Evolutionary conservation across 176 grass and related monocot genomes (phyloP).

Genomic region (Zizania latifolia): DNA sequence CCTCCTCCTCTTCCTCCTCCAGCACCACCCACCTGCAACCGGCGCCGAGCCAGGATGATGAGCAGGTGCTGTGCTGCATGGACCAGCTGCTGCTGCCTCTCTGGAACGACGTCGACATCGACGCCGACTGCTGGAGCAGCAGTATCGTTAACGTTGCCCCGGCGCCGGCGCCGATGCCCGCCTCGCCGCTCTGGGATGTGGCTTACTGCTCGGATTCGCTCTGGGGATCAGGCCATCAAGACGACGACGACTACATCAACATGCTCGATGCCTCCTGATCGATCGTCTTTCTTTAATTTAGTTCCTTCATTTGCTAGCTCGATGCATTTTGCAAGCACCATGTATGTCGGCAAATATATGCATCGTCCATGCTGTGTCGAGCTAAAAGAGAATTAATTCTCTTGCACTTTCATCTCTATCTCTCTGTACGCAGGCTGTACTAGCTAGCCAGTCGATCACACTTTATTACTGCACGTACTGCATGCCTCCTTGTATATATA

Average conservation of each 20-base stretch:
- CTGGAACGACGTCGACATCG: constrained; percentile 25
- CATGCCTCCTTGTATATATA: too few relatives aligned
- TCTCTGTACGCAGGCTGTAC: too few relatives aligned
- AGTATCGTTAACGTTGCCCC: neutral
- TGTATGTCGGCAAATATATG: too few relatives aligned
- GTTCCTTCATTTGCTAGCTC: too few relatives aligned
- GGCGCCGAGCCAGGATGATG: neutral
- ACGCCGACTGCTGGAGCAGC: constrained; percentile 18
- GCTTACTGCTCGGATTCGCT: constrained; percentile 39
- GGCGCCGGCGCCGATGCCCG: constrained; percentile 6
- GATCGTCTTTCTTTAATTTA: too few relatives aligned
- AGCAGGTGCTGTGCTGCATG: neutral
- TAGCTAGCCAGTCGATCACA: too few relatives aligned
- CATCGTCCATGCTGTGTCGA: too few relatives aligned
- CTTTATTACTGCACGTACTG: too few relatives aligned
- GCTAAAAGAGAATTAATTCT: too few relatives aligned
- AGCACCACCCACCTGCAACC: too few relatives aligned
- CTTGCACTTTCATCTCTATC: too few relatives aligned
- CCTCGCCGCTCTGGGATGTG: constrained; percentile 42
- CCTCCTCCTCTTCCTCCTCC: neutral
- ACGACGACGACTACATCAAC: constrained; percentile 35
- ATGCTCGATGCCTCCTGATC: constrained; percentile 33
- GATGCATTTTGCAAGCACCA: too few relatives aligned
- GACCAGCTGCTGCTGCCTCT: constrained; percentile 16
- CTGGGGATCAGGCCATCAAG: constrained; percentile 45